Evolutionary conservation across 2,329 filamentous ascomycete genomes (phyloP), one percentile per base, ranked within the genome.

Genomic region (Aspergillus pseudoviridinutans): DNA sequence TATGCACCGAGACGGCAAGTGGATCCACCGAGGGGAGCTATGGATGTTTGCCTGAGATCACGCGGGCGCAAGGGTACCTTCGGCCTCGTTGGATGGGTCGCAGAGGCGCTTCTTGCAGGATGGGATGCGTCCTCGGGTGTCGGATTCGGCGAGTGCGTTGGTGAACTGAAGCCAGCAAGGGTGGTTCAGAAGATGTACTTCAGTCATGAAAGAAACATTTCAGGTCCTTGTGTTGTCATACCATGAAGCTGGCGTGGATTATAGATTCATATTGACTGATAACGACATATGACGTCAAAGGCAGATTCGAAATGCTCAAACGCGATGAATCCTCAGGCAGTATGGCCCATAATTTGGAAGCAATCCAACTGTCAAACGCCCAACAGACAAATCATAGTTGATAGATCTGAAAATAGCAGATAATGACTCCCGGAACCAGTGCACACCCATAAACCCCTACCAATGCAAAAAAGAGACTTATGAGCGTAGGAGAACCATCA

Each of bases 1-100:
- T 49, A 55, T 73, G 66, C 0, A 73, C 71, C 0, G 70, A 70
- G 1, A 73, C 71, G 8, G 64, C 72, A 8, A 71, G 66, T 49
- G 65, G 66, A 3, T 53, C 61, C 5, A 22, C 44, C 5, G 54
- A 66, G 17, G 63, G 64, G 9, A 62, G 58, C 29, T 62, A 66
- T 29, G 68, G 67, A 22, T 70, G 63, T 64, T 55, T 72, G 14
- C 50, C 72, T 12, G 68, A 71, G 56, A 63, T 63, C 29, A 72
- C 68, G 25, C 63, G 62, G 28, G 66, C 61, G 69, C 67, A 0
- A 66, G 64, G 51, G 63, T 63, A 50, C 54, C 55, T 3, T 46
- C 67, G 17, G 49, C 50, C 8, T 53, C 68, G 10, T 51, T 17
- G 12, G 58, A 65, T 58, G 64, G 61, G 12, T 53, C 50, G 8